phyloP scores from a whole-genome alignment of 768 basidiomycete genomes.

The Auriscalpium vulgare region DNA sequence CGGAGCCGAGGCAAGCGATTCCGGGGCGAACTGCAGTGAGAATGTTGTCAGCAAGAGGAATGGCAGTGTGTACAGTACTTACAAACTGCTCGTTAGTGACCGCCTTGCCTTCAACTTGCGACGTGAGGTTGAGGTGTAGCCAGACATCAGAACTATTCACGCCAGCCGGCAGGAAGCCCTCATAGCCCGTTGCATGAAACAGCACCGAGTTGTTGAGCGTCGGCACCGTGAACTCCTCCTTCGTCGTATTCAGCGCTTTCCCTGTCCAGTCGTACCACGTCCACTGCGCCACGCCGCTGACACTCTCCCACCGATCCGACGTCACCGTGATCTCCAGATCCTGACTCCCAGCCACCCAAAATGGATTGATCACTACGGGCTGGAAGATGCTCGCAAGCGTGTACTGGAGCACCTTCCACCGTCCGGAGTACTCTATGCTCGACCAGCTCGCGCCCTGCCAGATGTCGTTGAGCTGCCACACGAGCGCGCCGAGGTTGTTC shows the following conservation, averaged over 20 bases:
- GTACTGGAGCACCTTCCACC: slow-evolving; percentile 55
- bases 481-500: slow-evolving; percentile 49
- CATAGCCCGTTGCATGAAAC: slow-evolving; percentile 32
- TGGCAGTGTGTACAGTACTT: slow-evolving; percentile 15
- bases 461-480: slow-evolving; percentile 56
- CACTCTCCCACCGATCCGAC: slow-evolving; percentile 41
- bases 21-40: slow-evolving; percentile 36
- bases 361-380: slow-evolving; percentile 44
- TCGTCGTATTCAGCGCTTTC: slow-evolving; percentile 29
- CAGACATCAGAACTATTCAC: slow-evolving; percentile 36
- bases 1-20: slow-evolving; percentile 36
- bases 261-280: slow-evolving; percentile 56
- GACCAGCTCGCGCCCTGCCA: slow-evolving; percentile 55
- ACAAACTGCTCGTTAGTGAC: slow-evolving; percentile 48
- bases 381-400: slow-evolving; percentile 36
- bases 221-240: slow-evolving; percentile 34
- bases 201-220: slow-evolving; percentile 43
- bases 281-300: slow-evolving; percentile 37
- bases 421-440: slow-evolving; percentile 45
- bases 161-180: slow-evolving; percentile 36
- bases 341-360: slow-evolving; percentile 43
- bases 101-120: slow-evolving; percentile 30
- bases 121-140: slow-evolving; percentile 42
- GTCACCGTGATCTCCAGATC: slow-evolving; percentile 41
- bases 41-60: neutral